A percentile compares a stretch with the other conserved stretches of the same genome.
Conservation (phyloP, 2,329 filamentous ascomycete species). For the Diaporthe aspalathi region DNA sequence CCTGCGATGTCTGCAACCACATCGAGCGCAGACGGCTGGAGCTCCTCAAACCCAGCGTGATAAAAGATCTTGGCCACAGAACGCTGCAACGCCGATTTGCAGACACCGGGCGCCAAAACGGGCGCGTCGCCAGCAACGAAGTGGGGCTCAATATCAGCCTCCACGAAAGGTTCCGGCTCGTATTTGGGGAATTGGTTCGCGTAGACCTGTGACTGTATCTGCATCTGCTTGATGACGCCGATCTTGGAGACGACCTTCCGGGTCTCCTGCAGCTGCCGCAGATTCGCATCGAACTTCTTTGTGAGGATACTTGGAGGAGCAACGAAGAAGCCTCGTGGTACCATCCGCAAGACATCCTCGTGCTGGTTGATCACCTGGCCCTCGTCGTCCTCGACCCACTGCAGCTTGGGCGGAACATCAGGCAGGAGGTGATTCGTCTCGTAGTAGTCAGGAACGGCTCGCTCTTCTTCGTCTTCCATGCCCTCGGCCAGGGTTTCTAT, state of each 20-base stretch:
- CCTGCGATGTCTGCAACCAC: conserved; percentile 88
- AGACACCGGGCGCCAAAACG: conserved; percentile 85
- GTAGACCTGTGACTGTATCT: conserved; percentile 96
- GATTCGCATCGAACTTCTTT: conserved; percentile 87
- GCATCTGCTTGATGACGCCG: conserved; percentile 99
- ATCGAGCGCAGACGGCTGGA: conserved; percentile 93
- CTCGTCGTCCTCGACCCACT: conserved; percentile 91
- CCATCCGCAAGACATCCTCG: conserved; percentile 83
- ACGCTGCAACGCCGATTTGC: conserved; percentile 85
- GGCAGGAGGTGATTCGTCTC: conserved; percentile 87
- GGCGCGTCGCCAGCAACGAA: conserved; percentile 90
- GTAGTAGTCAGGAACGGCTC: conserved; percentile 93
- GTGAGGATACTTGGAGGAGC: conserved; percentile 80
- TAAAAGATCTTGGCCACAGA: conserved; percentile 96
- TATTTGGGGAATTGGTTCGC: conserved; percentile 99
- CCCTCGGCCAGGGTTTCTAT: conserved; percentile 90
- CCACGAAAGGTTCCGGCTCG: conserved; percentile 87
- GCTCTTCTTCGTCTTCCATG: conserved; percentile 90
- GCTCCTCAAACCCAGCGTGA: conserved; percentile 95
- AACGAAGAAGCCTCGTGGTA: conserved; percentile 80
- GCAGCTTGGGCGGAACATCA: conserved; percentile 80
- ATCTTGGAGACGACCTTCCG: conserved; percentile 97
- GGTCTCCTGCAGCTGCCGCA: conserved; percentile 96
- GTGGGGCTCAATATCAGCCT: conserved; percentile 87
- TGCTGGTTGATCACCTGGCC: conserved; percentile 89